Evolutionary conservation across 1,284 basidiomycete species (phyloP).

Genomic region (Boletus calvinii): DNA sequence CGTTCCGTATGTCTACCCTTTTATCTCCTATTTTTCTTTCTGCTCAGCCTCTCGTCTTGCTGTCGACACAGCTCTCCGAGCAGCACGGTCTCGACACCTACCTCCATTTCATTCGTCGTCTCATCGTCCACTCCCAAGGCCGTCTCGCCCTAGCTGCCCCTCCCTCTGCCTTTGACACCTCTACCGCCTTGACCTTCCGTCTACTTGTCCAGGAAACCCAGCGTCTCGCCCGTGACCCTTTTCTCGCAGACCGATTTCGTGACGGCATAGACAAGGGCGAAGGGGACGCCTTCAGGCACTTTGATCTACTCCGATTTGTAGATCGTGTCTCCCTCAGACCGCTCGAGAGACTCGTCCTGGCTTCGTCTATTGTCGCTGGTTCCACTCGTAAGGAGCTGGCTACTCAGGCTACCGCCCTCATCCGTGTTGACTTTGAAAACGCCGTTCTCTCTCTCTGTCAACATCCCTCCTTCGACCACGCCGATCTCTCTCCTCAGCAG

Average conservation of each 20-base stretch:
- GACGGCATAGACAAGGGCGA: conserved; percentile 85
- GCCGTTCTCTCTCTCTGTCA: conserved; percentile 71
- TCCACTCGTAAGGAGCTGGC: conserved; percentile 70
- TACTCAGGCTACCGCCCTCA: conserved; percentile 62
- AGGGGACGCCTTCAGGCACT: conserved; percentile 74
- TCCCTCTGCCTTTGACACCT: conserved; percentile 64
- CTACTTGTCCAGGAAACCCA: conserved; percentile 85
- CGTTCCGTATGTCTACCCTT: conserved; percentile 60
- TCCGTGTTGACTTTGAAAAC: conserved; percentile 74
- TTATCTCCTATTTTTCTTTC: background rate
- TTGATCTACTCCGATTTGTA: conserved; percentile 75
- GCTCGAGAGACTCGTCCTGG: conserved; percentile 77
- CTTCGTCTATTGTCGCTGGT: conserved; percentile 70
- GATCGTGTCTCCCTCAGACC: conserved; percentile 75
- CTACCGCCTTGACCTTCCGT: conserved; percentile 73
- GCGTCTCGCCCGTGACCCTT: conserved; percentile 82
- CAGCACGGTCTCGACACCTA: conserved; percentile 95
- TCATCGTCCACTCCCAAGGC: conserved; percentile 82
- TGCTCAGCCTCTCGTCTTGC: conserved; percentile 21
- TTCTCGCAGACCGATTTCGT: conserved; percentile 80
- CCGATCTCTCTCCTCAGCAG: conserved; percentile 72
- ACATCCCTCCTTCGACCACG: conserved; percentile 75
- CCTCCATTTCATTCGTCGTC: conserved; percentile 91
- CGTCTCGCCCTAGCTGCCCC: conserved; percentile 57
- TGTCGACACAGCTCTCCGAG: conserved; percentile 75